Base-by-base conservation (phyloP, 2,329 filamentous ascomycete species). In the Sordariomycetes sp. region DNA sequence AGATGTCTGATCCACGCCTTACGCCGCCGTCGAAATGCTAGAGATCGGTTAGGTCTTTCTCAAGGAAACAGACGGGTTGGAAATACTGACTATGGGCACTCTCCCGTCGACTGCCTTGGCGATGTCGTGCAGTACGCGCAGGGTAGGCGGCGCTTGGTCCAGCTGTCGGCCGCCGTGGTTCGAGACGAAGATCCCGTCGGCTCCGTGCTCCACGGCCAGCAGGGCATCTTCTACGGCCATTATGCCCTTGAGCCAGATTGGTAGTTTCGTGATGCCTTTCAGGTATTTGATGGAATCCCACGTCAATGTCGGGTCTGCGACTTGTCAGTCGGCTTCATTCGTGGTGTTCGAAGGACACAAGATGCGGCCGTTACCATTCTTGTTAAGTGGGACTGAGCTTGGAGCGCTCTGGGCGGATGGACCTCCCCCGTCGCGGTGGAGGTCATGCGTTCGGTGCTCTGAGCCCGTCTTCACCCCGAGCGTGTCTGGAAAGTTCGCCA, bases 161-260 rank as follows among this genome's bases (percentile, higher is more conserved):
- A 76, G 65, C 57, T 76, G 74, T 18, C 74, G 65, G 6, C 72
- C 73, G 6, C 73, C 73, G 58, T 76, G 74, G 59, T 76, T 76
- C 50, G 70, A 74, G 2, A 76, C 67, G 20, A 74, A 67, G 56
- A 76, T 71, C 1, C 70, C 73, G 40, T 74, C 69, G 18, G 72
- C 65, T 1, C 71, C 72, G 46, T 72, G 61, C 32, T 70, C 63
- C 7, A 71, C 66, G 1, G 73, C 73, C 2, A 69, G 60, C n/a
- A 65, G 61, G 14, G 72, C 74, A 58, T 76, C 73, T 11, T 74
- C 69, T 3, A 72, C 71, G 7, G 68, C 72, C 60, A 72, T 65
- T 2, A 76, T 69, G 3, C 74, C 74, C 55, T 76, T 76, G 46
- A 74, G 66, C 14, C 76, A 67, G 24, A 76, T 71, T 0, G 73